phyloP scores from a whole-genome alignment of 176 grass and related monocot species.

The Poa pratensis region DNA sequence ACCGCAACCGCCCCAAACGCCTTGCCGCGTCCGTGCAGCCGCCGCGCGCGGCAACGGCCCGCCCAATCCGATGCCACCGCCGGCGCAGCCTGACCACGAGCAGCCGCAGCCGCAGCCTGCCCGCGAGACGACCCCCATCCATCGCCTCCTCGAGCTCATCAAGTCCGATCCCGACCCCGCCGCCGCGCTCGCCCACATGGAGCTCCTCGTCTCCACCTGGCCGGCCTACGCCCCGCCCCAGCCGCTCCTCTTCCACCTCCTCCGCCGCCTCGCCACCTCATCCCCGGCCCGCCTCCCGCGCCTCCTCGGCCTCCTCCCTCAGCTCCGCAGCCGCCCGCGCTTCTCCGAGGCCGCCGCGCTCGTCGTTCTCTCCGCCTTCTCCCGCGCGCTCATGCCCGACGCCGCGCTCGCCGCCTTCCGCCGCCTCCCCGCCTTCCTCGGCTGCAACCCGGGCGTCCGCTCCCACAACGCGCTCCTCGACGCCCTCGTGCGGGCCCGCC shows the following conservation, averaged over 20 bases:
- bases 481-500: slow-evolving; percentile 70
- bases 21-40: background rate
- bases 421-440: slow-evolving; percentile 58
- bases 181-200: slow-evolving; percentile 65
- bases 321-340: slow-evolving; percentile 51
- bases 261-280: slow-evolving; percentile 66
- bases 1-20: background rate
- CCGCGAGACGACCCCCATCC: slow-evolving; percentile 46
- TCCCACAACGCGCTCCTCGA: slow-evolving; percentile 90
- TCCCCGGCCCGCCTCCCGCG: slow-evolving; percentile 51
- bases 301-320: slow-evolving; percentile 50
- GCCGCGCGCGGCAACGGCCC: slow-evolving; percentile 6
- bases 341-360: slow-evolving; percentile 76
- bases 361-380: slow-evolving; percentile 79
- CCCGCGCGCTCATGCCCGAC: slow-evolving; percentile 73
- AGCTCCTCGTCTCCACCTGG: slow-evolving; percentile 51
- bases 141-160: slow-evolving; percentile 59
- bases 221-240: slow-evolving; percentile 55
- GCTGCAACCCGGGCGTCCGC: slow-evolving; percentile 76
- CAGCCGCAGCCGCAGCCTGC: slow-evolving; percentile 23
- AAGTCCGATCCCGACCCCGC: slow-evolving; percentile 61
- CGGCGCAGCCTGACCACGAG: slow-evolving; percentile 12
- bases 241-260: slow-evolving; percentile 80
- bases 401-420: slow-evolving; percentile 76
- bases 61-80: slow-evolving; percentile 32